Conservation (phyloP, 441 rosid genomes). For the Croton laevigatus region DNA sequence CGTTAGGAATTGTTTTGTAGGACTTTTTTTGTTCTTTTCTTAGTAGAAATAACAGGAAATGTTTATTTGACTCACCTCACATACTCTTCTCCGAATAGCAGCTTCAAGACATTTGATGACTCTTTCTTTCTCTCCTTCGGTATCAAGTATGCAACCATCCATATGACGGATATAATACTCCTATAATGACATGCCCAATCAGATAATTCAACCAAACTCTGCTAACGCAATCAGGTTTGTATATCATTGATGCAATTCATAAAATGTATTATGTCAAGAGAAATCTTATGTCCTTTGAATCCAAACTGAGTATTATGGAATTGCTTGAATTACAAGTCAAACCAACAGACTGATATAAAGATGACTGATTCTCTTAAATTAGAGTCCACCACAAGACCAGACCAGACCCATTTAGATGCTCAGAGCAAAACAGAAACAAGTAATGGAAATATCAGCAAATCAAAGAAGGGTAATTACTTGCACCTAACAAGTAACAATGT, state of each 20-base stretch:
- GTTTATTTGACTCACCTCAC: conserved; percentile 52
- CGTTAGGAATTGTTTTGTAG: no score
- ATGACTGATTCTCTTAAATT: neutral
- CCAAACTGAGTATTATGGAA: neutral
- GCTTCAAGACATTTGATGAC: conserved; percentile 88
- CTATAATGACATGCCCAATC: conserved; percentile 19
- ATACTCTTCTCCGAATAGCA: conserved; percentile 77
- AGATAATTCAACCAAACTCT: conserved; percentile 1
- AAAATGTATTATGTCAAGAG: neutral
- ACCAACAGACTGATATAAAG: neutral
- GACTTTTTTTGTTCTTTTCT: no score
- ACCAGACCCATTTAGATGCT: neutral
- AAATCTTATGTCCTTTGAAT: neutral
- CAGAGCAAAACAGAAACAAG: neutral
- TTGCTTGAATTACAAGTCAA: neutral
- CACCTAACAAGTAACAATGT: no score
- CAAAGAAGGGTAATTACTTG: neutral
- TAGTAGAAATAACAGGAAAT: no score
- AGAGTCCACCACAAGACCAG: neutral
- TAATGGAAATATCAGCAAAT: neutral
- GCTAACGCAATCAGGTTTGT: neutral
- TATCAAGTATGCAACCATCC: conserved; percentile 83
- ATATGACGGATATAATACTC: conserved; percentile 86
- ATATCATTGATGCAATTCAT: neutral
- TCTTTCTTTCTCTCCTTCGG: conserved; percentile 80